These are phyloP conservation scores for Protoeuglena noctilucae DNA, from an alignment of 139 green algal genomes.

Conservation along the genomic window DNA sequence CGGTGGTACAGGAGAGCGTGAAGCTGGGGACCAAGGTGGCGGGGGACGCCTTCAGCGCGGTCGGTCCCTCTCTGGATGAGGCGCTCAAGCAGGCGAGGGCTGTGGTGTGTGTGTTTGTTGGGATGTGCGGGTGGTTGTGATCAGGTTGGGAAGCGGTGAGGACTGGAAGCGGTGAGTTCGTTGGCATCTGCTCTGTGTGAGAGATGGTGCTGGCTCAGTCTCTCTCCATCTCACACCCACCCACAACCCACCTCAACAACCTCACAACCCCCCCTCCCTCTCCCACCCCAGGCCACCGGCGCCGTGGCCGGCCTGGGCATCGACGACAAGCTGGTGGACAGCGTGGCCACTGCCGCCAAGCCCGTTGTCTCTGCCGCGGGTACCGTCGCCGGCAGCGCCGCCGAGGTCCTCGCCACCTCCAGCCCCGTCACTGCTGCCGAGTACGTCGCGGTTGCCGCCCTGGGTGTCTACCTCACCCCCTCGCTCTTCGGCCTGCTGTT, in stretches of 20 bases:
- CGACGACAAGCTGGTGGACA: neutral
- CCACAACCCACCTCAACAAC: too few relatives aligned
- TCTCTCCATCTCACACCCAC: too few relatives aligned
- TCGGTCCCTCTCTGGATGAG: too few relatives aligned
- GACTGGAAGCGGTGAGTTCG: too few relatives aligned
- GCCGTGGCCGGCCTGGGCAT: neutral
- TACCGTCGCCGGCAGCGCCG: too few relatives aligned
- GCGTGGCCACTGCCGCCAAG: neutral
- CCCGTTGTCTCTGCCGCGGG: neutral
- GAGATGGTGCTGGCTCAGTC: too few relatives aligned
- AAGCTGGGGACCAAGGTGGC: neutral
- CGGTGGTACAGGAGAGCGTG: neutral
- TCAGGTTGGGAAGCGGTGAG: too few relatives aligned
- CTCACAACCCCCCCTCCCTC: too few relatives aligned
- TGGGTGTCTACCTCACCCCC: neutral
- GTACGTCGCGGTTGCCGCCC: neutral
- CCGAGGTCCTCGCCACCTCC: neutral
- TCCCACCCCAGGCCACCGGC: too few relatives aligned
- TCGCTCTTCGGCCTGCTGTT: neutral
- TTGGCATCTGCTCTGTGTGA: too few relatives aligned
- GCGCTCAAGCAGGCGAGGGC: neutral
- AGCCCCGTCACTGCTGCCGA: neutral
- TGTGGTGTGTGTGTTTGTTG: too few relatives aligned
- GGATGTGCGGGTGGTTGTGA: too few relatives aligned
- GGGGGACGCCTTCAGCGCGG: neutral